Conservation (phyloP, 148 eudicot genomes). For the Cornus kousa region DNA sequence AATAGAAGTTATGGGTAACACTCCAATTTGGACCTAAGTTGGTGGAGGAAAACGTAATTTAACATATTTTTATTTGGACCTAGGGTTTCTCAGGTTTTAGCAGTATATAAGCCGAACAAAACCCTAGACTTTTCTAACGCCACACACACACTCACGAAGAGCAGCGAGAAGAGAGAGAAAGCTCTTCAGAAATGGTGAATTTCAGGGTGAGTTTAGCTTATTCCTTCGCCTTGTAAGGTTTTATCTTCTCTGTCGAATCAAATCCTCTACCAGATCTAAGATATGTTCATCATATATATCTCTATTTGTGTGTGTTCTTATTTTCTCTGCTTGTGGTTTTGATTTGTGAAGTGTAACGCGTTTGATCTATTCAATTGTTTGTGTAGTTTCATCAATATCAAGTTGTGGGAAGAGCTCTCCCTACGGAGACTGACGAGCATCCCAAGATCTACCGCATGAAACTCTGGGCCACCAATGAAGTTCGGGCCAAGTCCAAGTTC, state of each 20-base stretch:
- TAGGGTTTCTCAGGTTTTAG: neutral
- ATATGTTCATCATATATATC: neutral
- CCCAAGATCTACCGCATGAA: slow-evolving; percentile 96
- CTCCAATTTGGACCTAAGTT: neutral
- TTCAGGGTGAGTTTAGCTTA: slow-evolving; percentile 13
- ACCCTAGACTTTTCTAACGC: slow-evolving; percentile 1
- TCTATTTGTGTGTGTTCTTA: too few relatives aligned
- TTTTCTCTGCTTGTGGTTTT: neutral
- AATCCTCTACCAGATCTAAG: neutral
- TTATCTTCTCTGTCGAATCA: neutral
- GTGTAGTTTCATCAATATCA: slow-evolving; percentile 81
- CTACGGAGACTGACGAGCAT: slow-evolving; percentile 61
- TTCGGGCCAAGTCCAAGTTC: slow-evolving; percentile 89
- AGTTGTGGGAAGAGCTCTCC: slow-evolving; percentile 87
- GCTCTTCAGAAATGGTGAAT: slow-evolving; percentile 18
- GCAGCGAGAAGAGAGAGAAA: neutral
- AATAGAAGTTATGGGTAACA: too few relatives aligned
- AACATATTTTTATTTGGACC: neutral
- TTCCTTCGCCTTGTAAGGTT: neutral
- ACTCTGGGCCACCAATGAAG: slow-evolving; percentile 92
- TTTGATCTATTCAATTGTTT: neutral
- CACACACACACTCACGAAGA: neutral
- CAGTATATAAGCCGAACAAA: neutral
- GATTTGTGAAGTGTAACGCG: neutral
- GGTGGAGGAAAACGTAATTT: neutral